These are phyloP conservation scores for Xerocomellus chrysenteron DNA, from an alignment of 768 basidiomycete species.

Conservation along the genomic window DNA sequence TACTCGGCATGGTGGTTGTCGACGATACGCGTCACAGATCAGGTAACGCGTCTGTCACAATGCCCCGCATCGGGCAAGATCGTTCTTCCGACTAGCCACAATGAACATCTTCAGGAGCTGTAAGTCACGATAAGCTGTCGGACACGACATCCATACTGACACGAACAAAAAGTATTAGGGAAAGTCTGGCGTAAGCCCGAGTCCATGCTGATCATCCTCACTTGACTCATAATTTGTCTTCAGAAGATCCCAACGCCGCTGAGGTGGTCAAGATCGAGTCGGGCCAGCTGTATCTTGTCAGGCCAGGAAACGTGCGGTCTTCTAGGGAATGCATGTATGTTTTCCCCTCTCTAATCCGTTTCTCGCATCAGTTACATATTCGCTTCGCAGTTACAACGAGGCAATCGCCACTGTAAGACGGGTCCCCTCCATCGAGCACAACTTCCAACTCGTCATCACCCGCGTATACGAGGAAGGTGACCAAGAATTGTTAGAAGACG, in stretches of 20 bases:
- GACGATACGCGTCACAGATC: conserved; percentile 16
- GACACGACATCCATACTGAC: conserved; percentile 21
- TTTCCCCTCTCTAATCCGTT: neutral
- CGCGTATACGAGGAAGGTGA: conserved; percentile 97
- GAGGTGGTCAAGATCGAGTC: conserved; percentile 94
- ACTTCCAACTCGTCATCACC: conserved; percentile 92
- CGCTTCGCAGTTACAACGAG: conserved; percentile 75
- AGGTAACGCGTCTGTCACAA: conserved; percentile 30
- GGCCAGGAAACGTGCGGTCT: conserved; percentile 87
- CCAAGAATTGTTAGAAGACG: conserved; percentile 90
- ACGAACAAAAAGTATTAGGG: conserved; percentile 61
- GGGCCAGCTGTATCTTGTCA: conserved; percentile 87
- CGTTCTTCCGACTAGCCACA: conserved; percentile 27
- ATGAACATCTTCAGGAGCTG: conserved; percentile 88
- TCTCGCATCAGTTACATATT: conserved; percentile 1
- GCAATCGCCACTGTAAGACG: conserved; percentile 93
- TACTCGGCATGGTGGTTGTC: conserved; percentile 8
- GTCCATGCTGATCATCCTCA: conserved; percentile 13
- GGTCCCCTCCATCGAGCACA: conserved; percentile 70
- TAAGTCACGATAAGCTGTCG: conserved; percentile 40
- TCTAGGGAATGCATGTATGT: conserved; percentile 96
- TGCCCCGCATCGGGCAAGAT: conserved; percentile 11
- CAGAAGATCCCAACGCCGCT: conserved; percentile 91
- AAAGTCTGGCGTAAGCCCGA: conserved; percentile 89
- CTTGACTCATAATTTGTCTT: conserved; percentile 28